Base-by-base conservation (phyloP, 1,139 yeast genomes). In the Scheffersomyces cryptocercus region DNA sequence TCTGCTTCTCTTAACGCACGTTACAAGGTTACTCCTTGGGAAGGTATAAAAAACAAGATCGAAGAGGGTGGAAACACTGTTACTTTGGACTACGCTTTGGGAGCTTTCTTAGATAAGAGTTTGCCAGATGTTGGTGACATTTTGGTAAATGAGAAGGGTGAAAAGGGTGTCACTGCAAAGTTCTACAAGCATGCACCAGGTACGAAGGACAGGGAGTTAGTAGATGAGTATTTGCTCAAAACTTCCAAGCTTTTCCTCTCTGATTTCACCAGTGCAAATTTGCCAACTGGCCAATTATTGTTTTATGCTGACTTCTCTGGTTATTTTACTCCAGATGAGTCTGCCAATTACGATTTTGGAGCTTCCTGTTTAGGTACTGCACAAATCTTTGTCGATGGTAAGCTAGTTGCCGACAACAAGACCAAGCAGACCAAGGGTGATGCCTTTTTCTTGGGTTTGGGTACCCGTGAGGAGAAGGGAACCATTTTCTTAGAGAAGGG, bases 321-420 rank as follows among this genome's bases (percentile, higher is more conserved):
- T 43, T 58, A 63, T 32, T 76, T 68, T 48, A 61, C 54, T 3
- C 77, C 84, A 7, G 79, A 75, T 42, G 74, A 67, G 41, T 56
- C 73, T 41, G 82, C 77, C 15, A 71, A 63, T 13, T 81, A 77
- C 53, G 73, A 70, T 42, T 70, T 82, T 54, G 84, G 84, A 24
- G 62, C 76, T 42, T 61, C 74, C 9, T 74, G 75, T 41, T 57
- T 69, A 42, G 87, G 86, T 37, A 76, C 83, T 37, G 82, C 81
- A 30, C 71, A 69, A 53, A 50, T 82, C 24, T 82, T 68, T 53
- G 59, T 82, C 41, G 75, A 82, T 51, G 84, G 63, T 43, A 58
- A 77, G 55, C 61, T 79, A 43, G 66, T 82, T 31, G 79, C 80
- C 46, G 85, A 81, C 57, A 81, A 81, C 64, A 75, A 73, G 55